Evolutionary conservation across 2,329 filamentous ascomycete genomes (phyloP).

Genomic region (Pseudopyricularia javanii): DNA sequence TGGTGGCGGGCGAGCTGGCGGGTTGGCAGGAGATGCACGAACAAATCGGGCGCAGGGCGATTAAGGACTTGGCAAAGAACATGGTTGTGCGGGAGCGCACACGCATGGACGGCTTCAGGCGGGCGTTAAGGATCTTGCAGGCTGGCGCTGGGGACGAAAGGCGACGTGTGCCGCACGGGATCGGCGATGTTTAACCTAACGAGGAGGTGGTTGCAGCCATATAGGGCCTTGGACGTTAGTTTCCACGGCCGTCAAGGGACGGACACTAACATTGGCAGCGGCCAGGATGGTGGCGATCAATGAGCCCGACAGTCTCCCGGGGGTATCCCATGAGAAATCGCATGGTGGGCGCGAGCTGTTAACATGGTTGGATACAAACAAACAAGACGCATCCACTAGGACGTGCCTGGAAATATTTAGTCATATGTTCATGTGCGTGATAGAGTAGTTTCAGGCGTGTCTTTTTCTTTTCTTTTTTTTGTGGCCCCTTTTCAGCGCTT

Average conservation of each 20-base stretch:
- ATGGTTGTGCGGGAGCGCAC: slow-evolving; percentile 74
- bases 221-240: background rate
- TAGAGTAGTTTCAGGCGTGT: background rate
- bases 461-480: background rate
- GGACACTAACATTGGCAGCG: background rate
- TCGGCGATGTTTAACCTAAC: background rate
- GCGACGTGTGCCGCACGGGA: background rate
- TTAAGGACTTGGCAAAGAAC: slow-evolving; percentile 62
- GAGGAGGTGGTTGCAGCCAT: background rate
- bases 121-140: slow-evolving; percentile 58
- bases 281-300: background rate
- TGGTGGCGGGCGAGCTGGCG: slow-evolving; percentile 81
- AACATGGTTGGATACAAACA: background rate
- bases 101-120: slow-evolving; percentile 65
- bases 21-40: slow-evolving; percentile 90
- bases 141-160: background rate
- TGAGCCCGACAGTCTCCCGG: background rate
- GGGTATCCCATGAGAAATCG: background rate
- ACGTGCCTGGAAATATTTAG: background rate
- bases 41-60: slow-evolving; percentile 59
- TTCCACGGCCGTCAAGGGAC: background rate
- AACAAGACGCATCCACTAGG: background rate
- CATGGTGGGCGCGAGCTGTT: background rate
- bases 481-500: background rate
- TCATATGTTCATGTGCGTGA: background rate